Evolutionary conservation across 768 basidiomycete species (phyloP).

Genomic region (Suillus tomentosus): DNA sequence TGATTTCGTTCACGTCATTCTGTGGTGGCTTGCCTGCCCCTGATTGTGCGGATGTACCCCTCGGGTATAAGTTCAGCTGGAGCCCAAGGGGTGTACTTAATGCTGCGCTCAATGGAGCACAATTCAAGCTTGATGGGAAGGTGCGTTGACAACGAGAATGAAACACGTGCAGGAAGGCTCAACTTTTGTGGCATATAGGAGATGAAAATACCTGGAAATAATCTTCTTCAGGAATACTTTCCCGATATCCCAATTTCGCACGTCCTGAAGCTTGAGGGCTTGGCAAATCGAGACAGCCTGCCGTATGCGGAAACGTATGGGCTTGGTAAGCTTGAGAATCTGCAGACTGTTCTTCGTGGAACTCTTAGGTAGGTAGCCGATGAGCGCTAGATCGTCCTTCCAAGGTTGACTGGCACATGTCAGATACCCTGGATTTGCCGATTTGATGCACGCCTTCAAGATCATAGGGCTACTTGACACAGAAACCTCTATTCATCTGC

Average conservation of each 20-base stretch:
- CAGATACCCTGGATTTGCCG: constrained; percentile 85
- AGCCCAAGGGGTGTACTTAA: constrained; percentile 83
- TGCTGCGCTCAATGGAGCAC: constrained; percentile 75
- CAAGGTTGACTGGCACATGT: background rate
- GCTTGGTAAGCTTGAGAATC: constrained; percentile 40
- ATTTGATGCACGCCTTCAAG: constrained; percentile 72
- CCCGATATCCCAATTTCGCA: constrained; percentile 64
- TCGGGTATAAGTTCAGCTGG: constrained; percentile 96
- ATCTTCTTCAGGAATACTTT: constrained; percentile 61
- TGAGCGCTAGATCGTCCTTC: background rate
- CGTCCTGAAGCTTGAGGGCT: constrained; percentile 72
- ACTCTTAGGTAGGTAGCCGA: constrained; percentile 63
- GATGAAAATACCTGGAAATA: constrained; percentile 49
- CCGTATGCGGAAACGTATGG: constrained; percentile 69
- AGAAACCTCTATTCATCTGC: constrained; percentile 18
- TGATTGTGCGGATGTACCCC: constrained; percentile 58
- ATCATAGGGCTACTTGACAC: constrained; percentile 66
- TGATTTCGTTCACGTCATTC: constrained; percentile 82
- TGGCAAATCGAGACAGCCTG: constrained; percentile 84
- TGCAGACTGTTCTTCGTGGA: constrained; percentile 77
- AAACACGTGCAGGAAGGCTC: background rate
- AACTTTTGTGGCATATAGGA: constrained; percentile 35
- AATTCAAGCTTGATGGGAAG: constrained; percentile 57
- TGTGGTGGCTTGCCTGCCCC: constrained; percentile 92
- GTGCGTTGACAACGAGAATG: constrained; percentile 39